Conservation (phyloP, 768 basidiomycete species). For the Lactarius hengduanensis region DNA sequence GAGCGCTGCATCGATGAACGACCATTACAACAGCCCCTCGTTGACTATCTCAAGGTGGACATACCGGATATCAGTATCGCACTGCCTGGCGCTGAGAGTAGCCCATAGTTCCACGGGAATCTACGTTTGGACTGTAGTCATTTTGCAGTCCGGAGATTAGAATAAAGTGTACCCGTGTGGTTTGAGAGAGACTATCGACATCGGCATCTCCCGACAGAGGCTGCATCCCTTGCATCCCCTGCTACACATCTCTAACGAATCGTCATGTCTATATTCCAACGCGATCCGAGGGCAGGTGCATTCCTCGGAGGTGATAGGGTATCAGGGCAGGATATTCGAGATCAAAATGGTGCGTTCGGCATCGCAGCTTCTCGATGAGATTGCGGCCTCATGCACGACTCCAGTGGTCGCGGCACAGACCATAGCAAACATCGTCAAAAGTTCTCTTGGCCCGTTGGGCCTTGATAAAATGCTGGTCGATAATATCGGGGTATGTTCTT, state of each 20-base stretch:
- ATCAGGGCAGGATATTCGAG: slow-evolving; percentile 92
- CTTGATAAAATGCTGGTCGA: slow-evolving; percentile 98
- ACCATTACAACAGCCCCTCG: background rate
- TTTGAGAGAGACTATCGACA: background rate
- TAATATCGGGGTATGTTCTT: slow-evolving; percentile 80
- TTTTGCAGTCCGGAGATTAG: background rate
- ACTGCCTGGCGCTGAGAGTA: slow-evolving; percentile 7
- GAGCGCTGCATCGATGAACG: background rate
- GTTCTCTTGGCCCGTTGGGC: slow-evolving; percentile 91
- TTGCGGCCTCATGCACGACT: slow-evolving; percentile 14
- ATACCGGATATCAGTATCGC: slow-evolving; percentile 24
- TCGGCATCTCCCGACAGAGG: slow-evolving; percentile 21
- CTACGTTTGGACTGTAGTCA: background rate
- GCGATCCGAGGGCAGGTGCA: slow-evolving; percentile 87
- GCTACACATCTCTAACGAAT: slow-evolving; percentile 16
- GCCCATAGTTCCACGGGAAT: background rate
- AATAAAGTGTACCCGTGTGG: background rate
- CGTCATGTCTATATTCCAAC: slow-evolving; percentile 67
- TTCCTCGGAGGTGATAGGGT: slow-evolving; percentile 94
- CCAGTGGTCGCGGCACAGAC: slow-evolving; percentile 92
- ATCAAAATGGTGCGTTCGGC: slow-evolving; percentile 79
- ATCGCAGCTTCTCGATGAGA: slow-evolving; percentile 16
- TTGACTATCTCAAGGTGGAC: slow-evolving; percentile 26
- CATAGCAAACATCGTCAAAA: slow-evolving; percentile 97
- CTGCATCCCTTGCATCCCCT: background rate